Evolutionary conservation across 768 basidiomycete species (phyloP), one percentile per base, ranked within the genome.

Genomic region (Chlorophyllum brunneum): DNA sequence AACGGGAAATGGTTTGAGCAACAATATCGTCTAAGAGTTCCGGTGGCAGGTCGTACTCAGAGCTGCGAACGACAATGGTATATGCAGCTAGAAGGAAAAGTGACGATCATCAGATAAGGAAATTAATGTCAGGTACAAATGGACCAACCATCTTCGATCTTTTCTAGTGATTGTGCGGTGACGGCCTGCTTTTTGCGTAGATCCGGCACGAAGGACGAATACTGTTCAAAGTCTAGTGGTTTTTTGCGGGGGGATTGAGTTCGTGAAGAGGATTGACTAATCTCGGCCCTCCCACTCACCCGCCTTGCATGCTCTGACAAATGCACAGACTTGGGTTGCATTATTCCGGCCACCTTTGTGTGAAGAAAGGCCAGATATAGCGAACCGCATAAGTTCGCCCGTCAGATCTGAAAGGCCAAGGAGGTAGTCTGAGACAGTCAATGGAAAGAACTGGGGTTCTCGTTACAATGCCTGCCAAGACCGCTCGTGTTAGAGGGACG

Each of bases 311-410:
- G 72, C 71, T 53, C 88, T 71, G 15, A 93, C 88, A 61, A 92
- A 88, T 13, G 69, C 69, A 60, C 87, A 86, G 5, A 89, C 77
- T 55, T 83, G 72, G 16, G 68, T 71, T 1, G 88, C 86, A 60
- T 77, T 81, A 52, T 71, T 67, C 9, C 81, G 79, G 3, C 86
- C 86, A 2, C 86, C 86, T 40, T 78, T 79, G 13, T 76, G 79
- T 2, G 82, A 71, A 13, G 51, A 53, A 36, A 93, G 81, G 40
- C 88, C 81, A 40, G 92, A 89, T 54, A 98, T 95, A 9, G 92
- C 93, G 57, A 86, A 88, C 29, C 95, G 81, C 97, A 98, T 98
- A 22, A 98, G 80, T 69, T 99, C 97, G 38, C 97, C 97, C 0
- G 93, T 97, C 18, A 99, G 77, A 68, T 99, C 97, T 5, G 92